These are phyloP conservation scores for Neonectria neomacrospora DNA, from an alignment of 2,329 filamentous ascomycete genomes.

Conservation along the genomic window DNA sequence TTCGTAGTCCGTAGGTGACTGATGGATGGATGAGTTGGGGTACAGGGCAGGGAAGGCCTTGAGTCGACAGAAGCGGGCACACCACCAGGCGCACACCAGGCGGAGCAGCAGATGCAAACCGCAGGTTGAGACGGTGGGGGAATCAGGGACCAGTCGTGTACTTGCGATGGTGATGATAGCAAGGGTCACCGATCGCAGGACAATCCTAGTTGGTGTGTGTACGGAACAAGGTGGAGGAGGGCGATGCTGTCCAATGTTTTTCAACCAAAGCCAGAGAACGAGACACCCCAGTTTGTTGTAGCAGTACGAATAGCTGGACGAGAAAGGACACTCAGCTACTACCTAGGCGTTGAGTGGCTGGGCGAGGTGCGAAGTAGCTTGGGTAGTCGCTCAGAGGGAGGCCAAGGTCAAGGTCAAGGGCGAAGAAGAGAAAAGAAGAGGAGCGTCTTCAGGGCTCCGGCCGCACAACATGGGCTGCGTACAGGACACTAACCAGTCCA, in stretches of 20 bases:
- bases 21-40: constrained; percentile 40
- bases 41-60: constrained; percentile 37
- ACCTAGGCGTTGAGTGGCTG: constrained; percentile 25
- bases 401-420: constrained; percentile 28
- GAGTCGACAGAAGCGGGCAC: constrained; percentile 36
- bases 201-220: constrained; percentile 30
- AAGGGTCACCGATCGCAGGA: constrained; percentile 41
- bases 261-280: constrained; percentile 23
- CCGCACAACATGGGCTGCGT: constrained; percentile 40
- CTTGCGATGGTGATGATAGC: constrained; percentile 30
- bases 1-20: constrained; percentile 29
- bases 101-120: constrained; percentile 25
- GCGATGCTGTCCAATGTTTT: constrained; percentile 28
- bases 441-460: constrained; percentile 22
- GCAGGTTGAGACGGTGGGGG: constrained; percentile 36
- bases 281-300: constrained; percentile 35
- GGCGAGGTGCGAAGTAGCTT: not conserved
- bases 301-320: constrained; percentile 39
- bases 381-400: constrained; percentile 15
- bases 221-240: constrained; percentile 28
- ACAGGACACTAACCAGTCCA: constrained; percentile 40
- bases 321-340: constrained; percentile 41
- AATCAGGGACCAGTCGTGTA: constrained; percentile 38
- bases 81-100: constrained; percentile 39
- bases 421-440: constrained; percentile 29